A percentile compares a stretch with the other conserved stretches of the same genome.
These are phyloP conservation scores for Lizanozyma gosingica DNA, from an alignment of 1,139 yeast species.

Conservation along the genomic window DNA sequence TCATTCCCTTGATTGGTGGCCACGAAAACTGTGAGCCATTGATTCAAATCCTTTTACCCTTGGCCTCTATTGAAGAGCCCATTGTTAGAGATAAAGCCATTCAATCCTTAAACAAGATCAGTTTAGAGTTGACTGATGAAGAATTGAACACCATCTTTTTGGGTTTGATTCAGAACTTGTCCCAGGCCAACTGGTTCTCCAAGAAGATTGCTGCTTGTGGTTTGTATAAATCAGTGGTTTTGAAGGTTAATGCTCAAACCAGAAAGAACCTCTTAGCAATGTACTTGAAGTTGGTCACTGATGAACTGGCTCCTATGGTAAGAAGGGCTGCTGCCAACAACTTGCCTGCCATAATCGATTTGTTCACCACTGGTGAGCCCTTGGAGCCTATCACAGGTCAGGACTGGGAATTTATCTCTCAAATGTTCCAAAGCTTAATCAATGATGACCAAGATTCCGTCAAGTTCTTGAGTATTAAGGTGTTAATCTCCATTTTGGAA, in stretches of 20 bases:
- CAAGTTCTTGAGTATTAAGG: conserved; percentile 81
- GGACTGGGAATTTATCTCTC: conserved; percentile 68
- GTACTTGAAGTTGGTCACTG: conserved; percentile 66
- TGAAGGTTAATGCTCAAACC: conserved; percentile 45
- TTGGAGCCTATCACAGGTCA: conserved; percentile 25
- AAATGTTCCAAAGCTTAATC: conserved; percentile 74
- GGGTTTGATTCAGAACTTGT: conserved; percentile 67
- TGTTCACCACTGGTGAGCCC: conserved; percentile 10
- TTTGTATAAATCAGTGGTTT: conserved; percentile 63
- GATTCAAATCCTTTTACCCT: conserved; percentile 77
- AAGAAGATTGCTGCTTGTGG: conserved; percentile 91
- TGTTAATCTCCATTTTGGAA: conserved; percentile 62
- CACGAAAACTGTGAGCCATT: conserved; percentile 65
- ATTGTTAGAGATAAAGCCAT: conserved; percentile 93
- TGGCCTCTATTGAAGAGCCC: conserved; percentile 97
- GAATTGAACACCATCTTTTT: conserved; percentile 64
- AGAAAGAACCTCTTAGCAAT: conserved; percentile 57
- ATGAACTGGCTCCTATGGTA: conserved; percentile 92
- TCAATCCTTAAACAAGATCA: conserved; percentile 67
- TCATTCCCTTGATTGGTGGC: conserved; percentile 86
- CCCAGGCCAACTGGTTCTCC: conserved; percentile 92
- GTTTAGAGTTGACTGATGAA: conserved; percentile 52
- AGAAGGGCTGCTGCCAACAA: conserved; percentile 88
- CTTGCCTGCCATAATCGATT: conserved; percentile 61
- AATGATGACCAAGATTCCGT: conserved; percentile 94